Conservation (phyloP, 2,329 filamentous ascomycete genomes). For the Teratosphaeria gauchensis region DNA sequence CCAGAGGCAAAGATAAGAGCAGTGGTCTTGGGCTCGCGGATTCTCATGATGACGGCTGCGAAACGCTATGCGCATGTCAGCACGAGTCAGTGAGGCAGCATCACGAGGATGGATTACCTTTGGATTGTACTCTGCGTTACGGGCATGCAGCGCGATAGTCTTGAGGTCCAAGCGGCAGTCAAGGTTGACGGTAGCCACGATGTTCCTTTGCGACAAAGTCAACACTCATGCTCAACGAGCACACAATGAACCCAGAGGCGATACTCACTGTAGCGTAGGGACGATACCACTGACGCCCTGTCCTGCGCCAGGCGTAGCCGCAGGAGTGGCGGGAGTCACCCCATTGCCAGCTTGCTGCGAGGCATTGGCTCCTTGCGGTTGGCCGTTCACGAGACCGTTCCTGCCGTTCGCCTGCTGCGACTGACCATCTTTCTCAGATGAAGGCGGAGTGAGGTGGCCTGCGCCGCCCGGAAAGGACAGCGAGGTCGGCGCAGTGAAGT, state of each 20-base stretch:
- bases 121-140: constrained; percentile 97
- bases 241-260: constrained; percentile 24
- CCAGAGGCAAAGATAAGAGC: constrained; percentile 95
- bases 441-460: constrained; percentile 72
- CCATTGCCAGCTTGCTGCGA: constrained; percentile 51
- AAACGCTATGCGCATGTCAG: constrained; percentile 60
- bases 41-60: constrained; percentile 98
- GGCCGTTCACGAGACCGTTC: constrained; percentile 38
- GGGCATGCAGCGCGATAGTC: constrained; percentile 95
- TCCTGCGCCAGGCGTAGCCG: constrained; percentile 76
- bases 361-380: constrained; percentile 37
- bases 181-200: constrained; percentile 96
- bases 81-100: neutral
- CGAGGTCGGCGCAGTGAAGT: constrained; percentile 68
- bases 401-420: constrained; percentile 23
- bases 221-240: constrained; percentile 14
- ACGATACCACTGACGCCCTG: constrained; percentile 77
- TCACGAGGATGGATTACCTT: constrained; percentile 54
- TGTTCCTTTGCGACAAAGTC: constrained; percentile 60
- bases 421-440: constrained; percentile 56
- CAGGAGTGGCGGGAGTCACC: constrained; percentile 82
- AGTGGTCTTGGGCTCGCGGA: constrained; percentile 96
- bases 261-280: constrained; percentile 94
- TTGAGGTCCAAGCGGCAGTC: constrained; percentile 79
- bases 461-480: constrained; percentile 68